Conservation (phyloP, 2,329 filamentous ascomycete genomes). For the Penicillium palitans region DNA sequence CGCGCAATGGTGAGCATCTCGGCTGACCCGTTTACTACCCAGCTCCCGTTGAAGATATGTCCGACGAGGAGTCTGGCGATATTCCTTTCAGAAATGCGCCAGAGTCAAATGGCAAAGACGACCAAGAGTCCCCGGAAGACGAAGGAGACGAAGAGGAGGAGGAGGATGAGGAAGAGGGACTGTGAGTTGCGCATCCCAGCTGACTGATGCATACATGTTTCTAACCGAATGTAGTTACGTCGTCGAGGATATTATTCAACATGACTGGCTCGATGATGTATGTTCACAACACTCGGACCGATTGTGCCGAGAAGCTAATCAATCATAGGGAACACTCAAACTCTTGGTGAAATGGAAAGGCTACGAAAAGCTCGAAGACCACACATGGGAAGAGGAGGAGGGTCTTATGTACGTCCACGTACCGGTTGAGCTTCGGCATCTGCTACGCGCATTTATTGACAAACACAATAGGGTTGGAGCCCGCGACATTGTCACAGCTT, state of each 20-base stretch:
- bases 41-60: slow-evolving; percentile 37
- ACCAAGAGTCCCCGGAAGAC: slow-evolving; percentile 7
- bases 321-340: slow-evolving; percentile 37
- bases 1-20: slow-evolving; percentile 7
- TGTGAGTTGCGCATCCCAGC: slow-evolving; percentile 31
- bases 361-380: slow-evolving; percentile 45
- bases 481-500: slow-evolving; percentile 41
- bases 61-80: slow-evolving; percentile 42
- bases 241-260: slow-evolving; percentile 43
- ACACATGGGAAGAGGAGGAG: slow-evolving; percentile 49
- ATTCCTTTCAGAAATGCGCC: slow-evolving; percentile 40
- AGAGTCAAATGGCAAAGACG: slow-evolving; percentile 21
- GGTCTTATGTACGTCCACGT: slow-evolving; percentile 40
- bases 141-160: slow-evolving; percentile 24
- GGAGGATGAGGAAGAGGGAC: slow-evolving; percentile 31
- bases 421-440: neutral
- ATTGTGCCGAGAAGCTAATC: slow-evolving; percentile 17
- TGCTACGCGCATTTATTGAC: slow-evolving; percentile 19
- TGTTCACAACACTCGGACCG: neutral
- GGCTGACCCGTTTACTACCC: slow-evolving; percentile 14
- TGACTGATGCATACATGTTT: slow-evolving; percentile 6
- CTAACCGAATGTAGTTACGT: slow-evolving; percentile 36
- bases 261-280: slow-evolving; percentile 41
- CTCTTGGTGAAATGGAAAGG: slow-evolving; percentile 52
- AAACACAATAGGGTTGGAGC: slow-evolving; percentile 38